Conservation (phyloP, 1,139 yeast species). For the Lodderomyces orthopsilosis region DNA sequence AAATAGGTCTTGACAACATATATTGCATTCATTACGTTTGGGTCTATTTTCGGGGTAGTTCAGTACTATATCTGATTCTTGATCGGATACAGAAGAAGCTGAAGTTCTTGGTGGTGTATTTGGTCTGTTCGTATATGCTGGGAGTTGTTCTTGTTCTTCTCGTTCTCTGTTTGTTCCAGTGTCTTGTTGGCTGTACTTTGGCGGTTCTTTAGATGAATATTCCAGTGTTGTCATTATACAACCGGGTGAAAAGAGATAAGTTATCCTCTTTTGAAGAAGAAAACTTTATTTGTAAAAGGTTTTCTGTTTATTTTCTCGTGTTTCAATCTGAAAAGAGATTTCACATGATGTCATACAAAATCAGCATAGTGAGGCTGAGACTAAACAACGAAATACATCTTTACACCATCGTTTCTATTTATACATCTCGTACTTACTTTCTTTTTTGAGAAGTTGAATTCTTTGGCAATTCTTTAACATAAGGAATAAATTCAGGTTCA, state of each 20-base stretch:
- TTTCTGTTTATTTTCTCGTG: neutral
- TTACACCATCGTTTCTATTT: neutral
- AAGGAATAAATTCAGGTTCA: conserved; percentile 95
- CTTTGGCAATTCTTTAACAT: conserved; percentile 87
- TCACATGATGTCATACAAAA: too few species aligned
- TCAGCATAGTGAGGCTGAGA: too few species aligned
- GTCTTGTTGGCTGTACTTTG: neutral
- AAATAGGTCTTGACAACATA: conserved; percentile 17
- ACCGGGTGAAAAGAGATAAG: too few species aligned
- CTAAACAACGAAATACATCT: too few species aligned
- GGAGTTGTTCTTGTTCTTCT: neutral
- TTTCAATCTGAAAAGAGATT: neutral
- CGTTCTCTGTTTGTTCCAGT: neutral
- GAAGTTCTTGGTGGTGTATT: conserved; percentile 10
- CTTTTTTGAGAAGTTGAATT: conserved; percentile 82
- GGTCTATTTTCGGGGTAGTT: conserved; percentile 14
- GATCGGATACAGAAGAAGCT: conserved; percentile 16
- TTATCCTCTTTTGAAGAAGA: too few species aligned
- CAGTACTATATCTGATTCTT: conserved; percentile 19
- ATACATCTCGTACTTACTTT: neutral
- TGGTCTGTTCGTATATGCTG: conserved; percentile 11
- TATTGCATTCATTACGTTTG: conserved; percentile 7
- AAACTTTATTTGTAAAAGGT: too few species aligned
- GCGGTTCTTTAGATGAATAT: conserved; percentile 3
- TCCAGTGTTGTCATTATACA: neutral